These are phyloP conservation scores for Leucocoprinus sp. DNA, from an alignment of 768 basidiomycete genomes.

Conservation along the genomic window DNA sequence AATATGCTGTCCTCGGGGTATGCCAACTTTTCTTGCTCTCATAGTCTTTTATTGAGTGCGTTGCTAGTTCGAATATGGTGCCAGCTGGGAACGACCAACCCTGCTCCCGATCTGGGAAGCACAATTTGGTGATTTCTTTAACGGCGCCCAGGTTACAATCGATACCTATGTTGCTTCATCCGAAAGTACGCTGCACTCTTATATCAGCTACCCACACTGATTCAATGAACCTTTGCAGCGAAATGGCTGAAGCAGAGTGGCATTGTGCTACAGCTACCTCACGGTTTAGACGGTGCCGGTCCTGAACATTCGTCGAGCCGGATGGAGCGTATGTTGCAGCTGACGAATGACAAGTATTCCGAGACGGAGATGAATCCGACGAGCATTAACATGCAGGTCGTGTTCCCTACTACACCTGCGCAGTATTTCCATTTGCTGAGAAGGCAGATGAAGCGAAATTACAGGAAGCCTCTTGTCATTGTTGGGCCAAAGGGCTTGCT, in stretches of 20 bases:
- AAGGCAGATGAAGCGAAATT: slow-evolving; percentile 77
- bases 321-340: slow-evolving; percentile 87
- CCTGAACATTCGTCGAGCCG: slow-evolving; percentile 90
- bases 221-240: slow-evolving; percentile 32
- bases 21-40: slow-evolving; percentile 20
- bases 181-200: slow-evolving; percentile 51
- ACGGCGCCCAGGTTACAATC: slow-evolving; percentile 84
- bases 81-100: slow-evolving; percentile 81
- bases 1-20: slow-evolving; percentile 83
- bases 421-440: slow-evolving; percentile 93
- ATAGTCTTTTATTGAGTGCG: too few species aligned
- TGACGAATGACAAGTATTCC: slow-evolving; percentile 65
- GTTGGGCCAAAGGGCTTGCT: slow-evolving; percentile 68
- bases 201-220: not conserved
- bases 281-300: slow-evolving; percentile 88
- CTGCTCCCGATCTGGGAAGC: slow-evolving; percentile 89
- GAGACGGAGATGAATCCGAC: slow-evolving; percentile 22
- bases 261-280: slow-evolving; percentile 77
- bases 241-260: slow-evolving; percentile 95
- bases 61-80: slow-evolving; percentile 89
- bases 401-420: slow-evolving; percentile 81
- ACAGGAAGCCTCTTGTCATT: slow-evolving; percentile 79
- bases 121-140: slow-evolving; percentile 94
- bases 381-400: slow-evolving; percentile 79
- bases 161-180: slow-evolving; percentile 83